phyloP scores from a whole-genome alignment of 352 stramenopile species.

The Phytophthora europaea region DNA sequence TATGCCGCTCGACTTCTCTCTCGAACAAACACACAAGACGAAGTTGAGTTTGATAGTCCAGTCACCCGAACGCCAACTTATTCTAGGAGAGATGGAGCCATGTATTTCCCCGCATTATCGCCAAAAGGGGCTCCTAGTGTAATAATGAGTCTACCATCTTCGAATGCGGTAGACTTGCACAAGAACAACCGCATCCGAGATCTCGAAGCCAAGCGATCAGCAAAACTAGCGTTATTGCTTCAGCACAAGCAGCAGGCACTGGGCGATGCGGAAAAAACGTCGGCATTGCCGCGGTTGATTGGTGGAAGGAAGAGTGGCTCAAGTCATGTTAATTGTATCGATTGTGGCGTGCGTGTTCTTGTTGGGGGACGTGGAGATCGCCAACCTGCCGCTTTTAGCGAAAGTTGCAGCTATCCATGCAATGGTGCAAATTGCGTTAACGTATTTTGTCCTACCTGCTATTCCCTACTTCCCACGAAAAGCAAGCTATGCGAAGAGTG shows the following conservation, averaged over 20 bases:
- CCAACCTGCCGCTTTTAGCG: background rate
- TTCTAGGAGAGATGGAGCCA: constrained; percentile 11
- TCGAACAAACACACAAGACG: constrained; percentile 3
- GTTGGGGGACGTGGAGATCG: constrained; percentile 41
- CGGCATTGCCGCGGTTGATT: constrained; percentile 71
- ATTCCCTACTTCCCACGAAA: constrained; percentile 45
- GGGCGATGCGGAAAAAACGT: constrained; percentile 62
- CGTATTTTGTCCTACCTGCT: constrained; percentile 68
- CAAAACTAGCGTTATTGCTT: constrained; percentile 50
- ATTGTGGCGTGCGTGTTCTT: constrained; percentile 57
- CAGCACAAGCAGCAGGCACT: constrained; percentile 69
- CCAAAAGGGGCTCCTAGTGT: constrained; percentile 11
- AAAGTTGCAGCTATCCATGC: constrained; percentile 38
- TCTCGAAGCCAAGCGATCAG: constrained; percentile 70
- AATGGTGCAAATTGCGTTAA: constrained; percentile 69
- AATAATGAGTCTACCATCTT: constrained; percentile 3
- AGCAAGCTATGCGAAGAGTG: constrained; percentile 83
- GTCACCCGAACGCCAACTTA: constrained; percentile 16
- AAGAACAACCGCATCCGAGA: constrained; percentile 63
- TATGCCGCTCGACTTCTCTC: constrained; percentile 21
- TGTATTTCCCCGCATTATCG: constrained; percentile 14
- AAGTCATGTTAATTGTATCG: constrained; percentile 59
- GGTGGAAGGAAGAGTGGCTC: constrained; percentile 79
- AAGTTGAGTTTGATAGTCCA: constrained; percentile 8
- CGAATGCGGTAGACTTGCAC: constrained; percentile 47